Evolutionary conservation across 2,329 filamentous ascomycete genomes (phyloP), one percentile per base, ranked within the genome.

Genomic region (Cadophora sp.): DNA sequence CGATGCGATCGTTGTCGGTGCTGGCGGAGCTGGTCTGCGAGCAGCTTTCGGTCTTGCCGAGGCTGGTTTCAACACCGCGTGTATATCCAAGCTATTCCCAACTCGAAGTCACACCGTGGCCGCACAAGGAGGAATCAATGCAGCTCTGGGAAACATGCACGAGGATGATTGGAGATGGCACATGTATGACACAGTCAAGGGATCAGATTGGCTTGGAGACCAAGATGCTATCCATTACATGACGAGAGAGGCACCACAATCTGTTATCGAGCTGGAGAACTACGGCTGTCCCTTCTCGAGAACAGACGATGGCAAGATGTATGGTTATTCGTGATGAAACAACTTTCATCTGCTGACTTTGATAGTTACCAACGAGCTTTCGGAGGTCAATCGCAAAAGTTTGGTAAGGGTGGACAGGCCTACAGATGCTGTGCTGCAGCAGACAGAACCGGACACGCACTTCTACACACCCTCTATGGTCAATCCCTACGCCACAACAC

Each of bases 151-250:
- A 78, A 97, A 97, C 84, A 97, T 97, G 94, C 94, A 97, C 86
- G 89, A 95, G 84, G 94, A 97, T 78, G 94, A 97, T 83, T 97
- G 94, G 94, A 90, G 94, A 85, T 97, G 94, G 94, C 94, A 97
- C 83, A 97, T 97, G 94, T 97, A 97, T 85, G 94, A 97, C 81
- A 97, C 94, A 51, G 94, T 97, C 79, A 97, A 97, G 86, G 94
- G 94, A 73, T 97, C 93, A 73, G 94, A 97, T 85, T 97, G 94
- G 94, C 88, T 97, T 61, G 94, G 94, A 81, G 94, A 97, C 81
- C 94, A 97, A 82, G 94, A 97, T 79, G 94, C 94, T 72, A 97
- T 97, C 78, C 94, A 97, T 83, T 97, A 97, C 85, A 97, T 97
- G 94, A 97, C 94, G 76, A 88, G 94, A 77, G 94, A 97, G 83